Base-by-base conservation (phyloP, 148 eudicot genomes). In the Euryodendron excelsum region DNA sequence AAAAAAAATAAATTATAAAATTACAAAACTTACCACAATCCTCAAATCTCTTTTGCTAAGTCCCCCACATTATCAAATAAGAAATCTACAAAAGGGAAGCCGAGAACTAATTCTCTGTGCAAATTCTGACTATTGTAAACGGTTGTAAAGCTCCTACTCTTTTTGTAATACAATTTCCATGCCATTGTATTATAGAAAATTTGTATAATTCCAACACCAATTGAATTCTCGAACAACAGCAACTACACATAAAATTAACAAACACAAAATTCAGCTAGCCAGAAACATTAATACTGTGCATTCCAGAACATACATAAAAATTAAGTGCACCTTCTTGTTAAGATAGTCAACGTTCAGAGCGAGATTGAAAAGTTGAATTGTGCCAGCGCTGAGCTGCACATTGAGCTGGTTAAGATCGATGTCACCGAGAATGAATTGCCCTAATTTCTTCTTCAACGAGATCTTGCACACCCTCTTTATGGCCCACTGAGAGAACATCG, bases 321-420 rank as follows among this genome's bases (percentile, higher is more conserved):
- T n/a, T 8, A 8, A 55, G 59, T 79, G 20, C 55, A 94, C 98
- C 98, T 92, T 91, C 2, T 76, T 83, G 80, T 94, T 94, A 47
- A 94, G 41, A 58, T 81, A 88, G 67, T 94, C 94, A 25, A 93
- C 96, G 79, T 94, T 93, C 18, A 94, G 85, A 15, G 96, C 96
- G 45, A 94, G 88, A 85, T 92, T 94, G 62, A 87, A 84, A 33
- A 94, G 94, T 82, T 87, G 89, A 80, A 94, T 77, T 1, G 87
- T 81, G 37, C 98, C 98, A 18, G 85, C 87, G 8, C 86, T 67
- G 69, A 93, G 91, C 84, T 93, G 97, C 75, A 95, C 93, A 87
- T 95, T 97, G 56, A 95, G 97, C 76, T 95, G 96, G 50, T 95
- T 80, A 23, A 92, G 88, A 85, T 95, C 96, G 69, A 95, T 93